Base-by-base conservation (phyloP, 2,329 filamentous ascomycete species). In the Colletotrichum tanaceti region DNA sequence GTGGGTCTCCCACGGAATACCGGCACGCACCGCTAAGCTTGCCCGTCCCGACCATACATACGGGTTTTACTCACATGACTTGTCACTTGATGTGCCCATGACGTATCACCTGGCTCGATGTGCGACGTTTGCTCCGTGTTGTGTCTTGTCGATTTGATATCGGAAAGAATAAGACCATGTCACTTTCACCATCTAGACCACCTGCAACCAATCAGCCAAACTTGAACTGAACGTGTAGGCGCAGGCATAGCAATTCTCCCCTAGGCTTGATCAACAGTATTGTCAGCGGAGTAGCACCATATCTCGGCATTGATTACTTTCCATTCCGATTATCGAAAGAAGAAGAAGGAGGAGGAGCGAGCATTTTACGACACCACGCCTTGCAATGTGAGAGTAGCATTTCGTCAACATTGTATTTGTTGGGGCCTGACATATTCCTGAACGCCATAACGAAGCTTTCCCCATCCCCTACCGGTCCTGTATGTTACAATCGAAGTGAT, bases 401-500 rank as follows among this genome's bases (percentile, higher is more conserved):
- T 61, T 54, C 46, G 22, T 65, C 61, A 55, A 57, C 55, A n/a
- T 47, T 63, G 57, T 60, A 49, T 54, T 18, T 46, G 64, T 47
- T 54, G 38, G 53, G 55, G 38, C 43, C 62, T 65, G 63, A 43
- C 67, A 52, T 63, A 68, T 63, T 52, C 67, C 58, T 67, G 22
- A 70, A 70, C 67, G 63, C 67, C 63, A 63, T 46, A 58, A 58
- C 24, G n/a, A 63, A 68, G 58, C 58, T 58, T 68, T 47, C 32
- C 53, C 64, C 53, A 39, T 70, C 32, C 64, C 53, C 52, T 63
- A 44, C 54, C 58, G 32, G 50, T 54, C 67, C 67, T 63, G 52
- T 71, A 71, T 71, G 69, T 52, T 71, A 71, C 69, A 71, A 59
- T 66, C 47, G 24, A 68, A 68, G 44, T 41, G 35, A 46, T 16